Evolutionary conservation across 352 stramenopile species (phyloP).

Genomic region (Globisporangium cylindrosporum): DNA sequence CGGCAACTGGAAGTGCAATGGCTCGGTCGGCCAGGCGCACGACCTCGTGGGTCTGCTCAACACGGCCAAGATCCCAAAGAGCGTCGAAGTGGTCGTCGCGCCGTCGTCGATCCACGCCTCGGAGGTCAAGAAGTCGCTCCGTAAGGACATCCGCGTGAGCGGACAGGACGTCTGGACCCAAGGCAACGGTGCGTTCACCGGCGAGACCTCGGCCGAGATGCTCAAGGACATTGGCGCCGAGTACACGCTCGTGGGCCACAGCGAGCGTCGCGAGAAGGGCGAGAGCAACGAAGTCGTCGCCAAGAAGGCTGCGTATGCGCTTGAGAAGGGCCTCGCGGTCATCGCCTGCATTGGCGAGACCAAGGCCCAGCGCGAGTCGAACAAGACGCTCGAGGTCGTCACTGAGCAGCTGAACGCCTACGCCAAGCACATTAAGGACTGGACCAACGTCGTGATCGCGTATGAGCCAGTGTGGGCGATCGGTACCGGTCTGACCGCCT

Average conservation of each 20-base stretch:
- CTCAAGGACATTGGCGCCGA: conserved; percentile 93
- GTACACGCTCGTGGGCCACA: conserved; percentile 97
- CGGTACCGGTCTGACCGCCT: conserved; percentile 97
- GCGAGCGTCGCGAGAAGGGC: conserved; percentile 92
- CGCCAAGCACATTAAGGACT: conserved; percentile 87
- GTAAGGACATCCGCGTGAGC: conserved; percentile 69
- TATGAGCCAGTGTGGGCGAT: conserved; percentile 99
- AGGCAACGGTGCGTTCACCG: conserved; percentile 95
- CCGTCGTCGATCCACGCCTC: conserved; percentile 91
- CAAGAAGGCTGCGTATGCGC: conserved; percentile 92
- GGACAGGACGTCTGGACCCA: conserved; percentile 95
- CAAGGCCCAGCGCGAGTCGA: conserved; percentile 91
- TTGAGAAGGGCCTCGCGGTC: conserved; percentile 92
- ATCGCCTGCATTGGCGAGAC: conserved; percentile 98
- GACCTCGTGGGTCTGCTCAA: conserved; percentile 82
- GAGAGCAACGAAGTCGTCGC: conserved; percentile 92
- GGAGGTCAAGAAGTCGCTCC: conserved; percentile 57
- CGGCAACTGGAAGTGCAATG: conserved; percentile 99
- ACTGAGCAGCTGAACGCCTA: conserved; percentile 93
- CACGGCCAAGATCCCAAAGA: conserved; percentile 70
- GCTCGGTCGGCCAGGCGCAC: conserved; percentile 60
- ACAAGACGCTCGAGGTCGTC: conserved; percentile 93
- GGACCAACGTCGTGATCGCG: conserved; percentile 94
- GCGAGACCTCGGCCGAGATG: conserved; percentile 97
- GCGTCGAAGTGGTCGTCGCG: conserved; percentile 96